These are phyloP conservation scores for Centrapalus pauciflorus DNA, from an alignment of 129 eudicot genomes.

Conservation along the genomic window DNA sequence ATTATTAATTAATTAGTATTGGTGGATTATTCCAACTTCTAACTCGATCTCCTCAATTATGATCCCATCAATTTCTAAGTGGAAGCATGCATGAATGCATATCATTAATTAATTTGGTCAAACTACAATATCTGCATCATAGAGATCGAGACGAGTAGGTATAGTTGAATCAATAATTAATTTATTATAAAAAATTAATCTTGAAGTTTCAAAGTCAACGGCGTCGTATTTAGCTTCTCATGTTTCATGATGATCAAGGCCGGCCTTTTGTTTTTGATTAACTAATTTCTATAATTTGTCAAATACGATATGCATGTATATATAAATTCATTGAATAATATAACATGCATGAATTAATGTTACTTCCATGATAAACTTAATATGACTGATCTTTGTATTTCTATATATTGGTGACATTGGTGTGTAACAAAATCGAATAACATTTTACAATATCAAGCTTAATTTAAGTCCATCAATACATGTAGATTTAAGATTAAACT, in stretches of 20 bases:
- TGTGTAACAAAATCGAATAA: no score
- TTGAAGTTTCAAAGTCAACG: slow-evolving; percentile 21
- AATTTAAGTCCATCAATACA: no score
- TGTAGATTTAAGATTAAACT: no score
- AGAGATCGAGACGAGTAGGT: slow-evolving; percentile 11
- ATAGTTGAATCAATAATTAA: slow-evolving; percentile 16
- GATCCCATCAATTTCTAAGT: slow-evolving; percentile 15
- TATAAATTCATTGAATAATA: no score
- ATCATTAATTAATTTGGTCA: slow-evolving; percentile 14
- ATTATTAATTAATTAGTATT: slow-evolving; percentile 15
- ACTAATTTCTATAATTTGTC: slow-evolving; percentile 8
- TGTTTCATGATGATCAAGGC: neutral
- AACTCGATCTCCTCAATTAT: slow-evolving; percentile 23
- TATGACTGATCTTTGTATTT: no score
- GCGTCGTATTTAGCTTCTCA: neutral
- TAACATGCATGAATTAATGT: no score
- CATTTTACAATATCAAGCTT: no score
- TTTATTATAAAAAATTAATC: no score
- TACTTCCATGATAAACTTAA: no score
- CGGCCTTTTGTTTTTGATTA: slow-evolving; percentile 2
- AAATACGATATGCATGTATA: slow-evolving; percentile 1
- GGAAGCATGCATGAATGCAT: slow-evolving; percentile 27
- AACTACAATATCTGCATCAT: slow-evolving; percentile 10
- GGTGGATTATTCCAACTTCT: slow-evolving; percentile 20
- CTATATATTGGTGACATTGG: no score